Evolutionary conservation across 2,329 filamentous ascomycete species (phyloP).

Genomic region (Parascedosporium putredinis): DNA sequence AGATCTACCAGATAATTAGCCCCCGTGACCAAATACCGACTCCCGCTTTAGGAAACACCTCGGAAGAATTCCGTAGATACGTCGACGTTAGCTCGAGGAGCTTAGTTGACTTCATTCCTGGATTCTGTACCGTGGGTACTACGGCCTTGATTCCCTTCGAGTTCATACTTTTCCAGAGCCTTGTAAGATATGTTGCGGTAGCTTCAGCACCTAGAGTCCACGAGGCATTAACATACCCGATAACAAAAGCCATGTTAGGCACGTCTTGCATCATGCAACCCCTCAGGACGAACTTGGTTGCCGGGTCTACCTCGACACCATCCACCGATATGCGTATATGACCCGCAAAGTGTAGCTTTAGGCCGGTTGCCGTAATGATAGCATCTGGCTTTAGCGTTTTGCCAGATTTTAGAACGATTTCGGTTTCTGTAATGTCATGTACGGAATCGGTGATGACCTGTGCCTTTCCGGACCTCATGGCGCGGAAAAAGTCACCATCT

Average conservation of each 20-base stretch:
- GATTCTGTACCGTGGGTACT: neutral
- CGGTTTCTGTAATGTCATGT: conserved; percentile 34
- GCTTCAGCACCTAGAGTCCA: conserved; percentile 59
- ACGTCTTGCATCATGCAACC: conserved; percentile 55
- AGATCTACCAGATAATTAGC: too few species aligned
- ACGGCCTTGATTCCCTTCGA: neutral
- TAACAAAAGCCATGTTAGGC: conserved; percentile 50
- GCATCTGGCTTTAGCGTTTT: conserved; percentile 42
- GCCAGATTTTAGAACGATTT: conserved; percentile 37
- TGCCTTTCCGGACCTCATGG: conserved; percentile 32
- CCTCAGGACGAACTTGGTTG: conserved; percentile 49
- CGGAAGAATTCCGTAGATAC: neutral
- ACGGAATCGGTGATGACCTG: conserved; percentile 42
- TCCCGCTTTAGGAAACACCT: neutral
- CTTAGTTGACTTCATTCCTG: neutral
- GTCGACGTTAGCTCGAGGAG: neutral
- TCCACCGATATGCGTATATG: conserved; percentile 44
- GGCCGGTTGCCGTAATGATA: conserved; percentile 58
- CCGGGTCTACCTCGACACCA: conserved; percentile 33
- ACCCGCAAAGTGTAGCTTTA: conserved; percentile 48
- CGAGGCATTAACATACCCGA: conserved; percentile 55
- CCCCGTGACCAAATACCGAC: too few species aligned
- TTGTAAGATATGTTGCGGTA: neutral
- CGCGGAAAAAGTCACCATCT: conserved; percentile 45
- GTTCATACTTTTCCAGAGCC: neutral